These are phyloP conservation scores for Neonectria hederae DNA, from an alignment of 2,329 filamentous ascomycete species.

Conservation along the genomic window DNA sequence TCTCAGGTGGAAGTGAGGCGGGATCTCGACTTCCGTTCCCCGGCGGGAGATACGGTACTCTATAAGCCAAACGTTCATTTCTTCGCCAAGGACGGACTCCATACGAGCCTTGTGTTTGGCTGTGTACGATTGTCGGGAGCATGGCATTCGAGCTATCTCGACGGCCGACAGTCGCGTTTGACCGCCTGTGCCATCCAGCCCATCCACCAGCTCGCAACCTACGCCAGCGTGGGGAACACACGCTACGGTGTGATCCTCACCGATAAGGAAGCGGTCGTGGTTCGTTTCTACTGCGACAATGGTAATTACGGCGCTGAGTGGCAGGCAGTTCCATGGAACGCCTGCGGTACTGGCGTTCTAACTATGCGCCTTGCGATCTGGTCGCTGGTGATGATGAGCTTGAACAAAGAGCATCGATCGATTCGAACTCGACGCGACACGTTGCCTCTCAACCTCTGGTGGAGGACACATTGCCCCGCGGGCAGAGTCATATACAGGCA, in stretches of 20 bases:
- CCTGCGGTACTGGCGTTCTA: background rate
- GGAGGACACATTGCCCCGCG: background rate
- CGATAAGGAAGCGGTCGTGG: conserved; percentile 1
- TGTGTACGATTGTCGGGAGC: background rate
- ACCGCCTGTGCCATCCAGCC: background rate
- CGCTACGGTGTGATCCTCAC: conserved; percentile 5
- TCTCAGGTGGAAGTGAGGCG: background rate
- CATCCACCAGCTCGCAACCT: background rate
- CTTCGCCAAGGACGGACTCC: background rate
- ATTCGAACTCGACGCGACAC: background rate
- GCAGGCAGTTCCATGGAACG: conserved; percentile 6
- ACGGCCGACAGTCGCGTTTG: background rate
- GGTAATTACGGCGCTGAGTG: background rate
- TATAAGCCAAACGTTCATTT: background rate
- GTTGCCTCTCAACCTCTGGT: background rate
- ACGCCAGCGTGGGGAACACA: background rate
- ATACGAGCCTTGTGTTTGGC: background rate
- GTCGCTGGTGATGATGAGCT: conserved; percentile 15
- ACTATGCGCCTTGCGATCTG: conserved; percentile 5
- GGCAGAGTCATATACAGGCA: background rate
- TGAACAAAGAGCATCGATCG: background rate
- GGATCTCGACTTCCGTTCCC: background rate
- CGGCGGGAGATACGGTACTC: background rate
- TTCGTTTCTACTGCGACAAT: background rate
- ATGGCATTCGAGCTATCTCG: background rate